Evolutionary conservation across 192 early-diverging fungal species (phyloP), one percentile per base, ranked within the genome.

Genomic region (Allomyces macrogynus): DNA sequence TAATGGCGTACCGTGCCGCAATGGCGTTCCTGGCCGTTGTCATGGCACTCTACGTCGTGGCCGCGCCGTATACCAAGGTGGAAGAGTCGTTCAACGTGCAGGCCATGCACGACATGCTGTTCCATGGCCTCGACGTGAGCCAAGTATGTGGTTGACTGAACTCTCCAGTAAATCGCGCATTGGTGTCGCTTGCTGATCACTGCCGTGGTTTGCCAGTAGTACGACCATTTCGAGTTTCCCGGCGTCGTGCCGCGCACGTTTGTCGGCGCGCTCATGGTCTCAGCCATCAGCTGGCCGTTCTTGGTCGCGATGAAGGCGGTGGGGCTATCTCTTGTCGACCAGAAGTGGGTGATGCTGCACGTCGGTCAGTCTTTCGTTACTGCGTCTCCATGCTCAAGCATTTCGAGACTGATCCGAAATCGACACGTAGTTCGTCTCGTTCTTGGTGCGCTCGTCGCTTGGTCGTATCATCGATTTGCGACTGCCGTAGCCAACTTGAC

Each of bases 61-160:
- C 20, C 49, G 49, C 49, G 49, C 95, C 92, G 0, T 95, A 76
- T 72, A 91, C 93, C 42, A 98, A 98, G 74, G 93, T 98, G 63
- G 93, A 98, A 72, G 95, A 98, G 72, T 91, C 88, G 68, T 98
- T 98, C 77, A 92, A 89, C 69, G 65, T 91, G 61, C 95, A 98
- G 74, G 93, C 95, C 7, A 78, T 81, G 8, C 91, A 98, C 71
- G 95, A 98, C 68, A 78, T 96, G 27, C 66, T 95, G 63, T 75
- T 78, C 25, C 76, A 78, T 77, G 75, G 78, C 49, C 61, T 80
- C 61, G 43, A 23, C 57, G 20, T 57, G 3, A 40, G 32, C 7
- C 32, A 8, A 40, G 32, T 14, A 57, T 57, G 49, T n/a, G 16
- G 49, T 57, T 2, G 7, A 40, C 7, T 8, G 32, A 7, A 8